Base-by-base conservation (phyloP, 1,284 basidiomycete genomes). In the Phlebopus sp. region DNA sequence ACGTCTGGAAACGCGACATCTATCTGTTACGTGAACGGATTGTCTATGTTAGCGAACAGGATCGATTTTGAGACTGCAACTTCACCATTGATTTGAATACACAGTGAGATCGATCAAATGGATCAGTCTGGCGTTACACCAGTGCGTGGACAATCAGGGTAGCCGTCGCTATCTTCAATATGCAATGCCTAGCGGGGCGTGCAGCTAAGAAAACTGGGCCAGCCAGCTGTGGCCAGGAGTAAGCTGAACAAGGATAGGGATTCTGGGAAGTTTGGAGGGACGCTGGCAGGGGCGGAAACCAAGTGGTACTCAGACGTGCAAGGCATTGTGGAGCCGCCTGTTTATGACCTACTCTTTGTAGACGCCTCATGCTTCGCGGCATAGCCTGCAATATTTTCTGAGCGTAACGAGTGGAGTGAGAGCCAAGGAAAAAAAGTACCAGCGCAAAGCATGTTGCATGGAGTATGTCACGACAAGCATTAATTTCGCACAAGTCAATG, bases 1-100 rank as follows among this genome's bases (percentile, higher is more conserved):
- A 71, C 50, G 2, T 47, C 46, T 3, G 27, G 42, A 37, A 14
- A 25, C 11, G 46, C 25, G 32, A 40, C 18, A 17, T 46, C 37
- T 17, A 6, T 21, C 44, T 46, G 27, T 10, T 25, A 36, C 35
- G 11, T 19, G 34, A 13, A n/a, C 17, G 14, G 35, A 36, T 36
- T 10, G 11, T 6, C 18, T 36, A 4, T 13, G 18, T 36, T 19
- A 19, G 18, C n/a, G 18, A 36, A 15, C 35, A 10, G 2, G 13
- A 14, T n/a, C 11, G 35, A 14, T 5, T 29, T 29, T 11, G 27
- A 11, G 10, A 29, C 27, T 29, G 27, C 9, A 8, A 9, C 2
- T 29, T 29, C 27, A 29, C 27, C 27, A 29, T 29, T 9, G 27
- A 29, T 4, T 29, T 29, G 27, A 11, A 29, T 29, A 11, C 7